Base-by-base conservation (phyloP, 1,284 basidiomycete genomes). In the Tilletia caries region DNA sequence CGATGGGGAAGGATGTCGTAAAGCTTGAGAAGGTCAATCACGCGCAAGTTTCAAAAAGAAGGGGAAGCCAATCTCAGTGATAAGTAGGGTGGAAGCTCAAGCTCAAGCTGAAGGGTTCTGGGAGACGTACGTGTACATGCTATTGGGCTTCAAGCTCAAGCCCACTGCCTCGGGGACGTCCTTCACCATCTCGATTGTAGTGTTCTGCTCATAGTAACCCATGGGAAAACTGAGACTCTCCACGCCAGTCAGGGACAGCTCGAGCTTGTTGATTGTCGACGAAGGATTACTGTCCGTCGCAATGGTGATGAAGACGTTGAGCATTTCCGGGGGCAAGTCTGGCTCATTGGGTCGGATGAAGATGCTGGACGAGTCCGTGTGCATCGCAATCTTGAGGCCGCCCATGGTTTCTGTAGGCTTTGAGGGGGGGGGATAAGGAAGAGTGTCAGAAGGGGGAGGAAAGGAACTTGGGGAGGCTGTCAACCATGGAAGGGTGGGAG, bases 201-300 rank as follows among this genome's bases (percentile, higher is more conserved):
- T 71, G 44, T 76, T 76, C 27, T 76, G 75, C 52, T 76, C 75
- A 43, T 74, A 76, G 65, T 73, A 70, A 20, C 75, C 75, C 41
- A 70, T 73, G 0, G 75, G 71, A 25, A 76, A 76, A 20, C 70
- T 68, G 52, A 76, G 73, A 2, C 71, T 71, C 37, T 76, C 75
- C 60, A 74, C 73, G 37, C 75, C 75, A 37, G 73, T 66, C 4
- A 76, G 60, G 18, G 70, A 70, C 3, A 73, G 71, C 1, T 67
- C 68, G 46, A 76, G 71, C 3, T 41, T 68, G 43, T 68, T 15
- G 2, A 76, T 69, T 33, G 73, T 76, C 15, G 73, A 69, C 3
- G 75, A 73, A 0, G 75, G 73, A 13, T 60, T 71, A 18, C 44
- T 29, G 58, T 76, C 73, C 52, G 73, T 74, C 60, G 72, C 71